phyloP scores from a whole-genome alignment of 73 alveolate species.

The Paramecium bursaria region DNA sequence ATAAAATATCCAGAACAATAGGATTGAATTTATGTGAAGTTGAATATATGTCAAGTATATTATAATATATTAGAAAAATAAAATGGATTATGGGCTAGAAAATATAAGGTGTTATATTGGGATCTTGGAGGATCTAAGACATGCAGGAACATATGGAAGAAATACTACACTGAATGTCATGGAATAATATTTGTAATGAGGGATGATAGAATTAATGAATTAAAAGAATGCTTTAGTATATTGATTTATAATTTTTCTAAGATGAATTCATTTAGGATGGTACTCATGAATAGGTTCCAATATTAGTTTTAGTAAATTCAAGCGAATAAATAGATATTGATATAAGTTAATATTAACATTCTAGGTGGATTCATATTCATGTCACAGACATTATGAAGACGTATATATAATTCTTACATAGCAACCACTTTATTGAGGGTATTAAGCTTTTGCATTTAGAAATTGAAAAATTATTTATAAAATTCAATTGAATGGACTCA shows the following conservation, averaged over 20 bases:
- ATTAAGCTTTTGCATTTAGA: too few relatives aligned
- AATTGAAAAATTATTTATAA: too few relatives aligned
- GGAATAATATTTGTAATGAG: slow-evolving; percentile 41
- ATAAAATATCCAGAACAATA: slow-evolving; percentile 39
- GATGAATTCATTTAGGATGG: background rate
- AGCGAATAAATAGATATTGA: too few relatives aligned
- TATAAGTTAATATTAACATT: too few relatives aligned
- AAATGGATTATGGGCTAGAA: background rate
- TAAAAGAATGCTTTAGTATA: slow-evolving; percentile 5
- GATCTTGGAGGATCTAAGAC: slow-evolving; percentile 48
- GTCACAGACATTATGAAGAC: too few relatives aligned
- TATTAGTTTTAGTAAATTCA: background rate
- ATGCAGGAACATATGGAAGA: slow-evolving; percentile 31
- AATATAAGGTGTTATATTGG: slow-evolving; percentile 55
- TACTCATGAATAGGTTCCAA: background rate
- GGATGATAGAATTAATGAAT: slow-evolving; percentile 29
- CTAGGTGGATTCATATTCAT: too few relatives aligned
- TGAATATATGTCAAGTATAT: background rate
- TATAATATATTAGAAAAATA: background rate
- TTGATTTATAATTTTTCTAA: slow-evolving; percentile 18
- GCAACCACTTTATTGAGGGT: too few relatives aligned
- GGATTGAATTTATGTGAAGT: slow-evolving; percentile 24
- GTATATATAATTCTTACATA: too few relatives aligned
- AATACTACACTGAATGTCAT: slow-evolving; percentile 51
- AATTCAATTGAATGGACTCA: too few relatives aligned